Percentiles rank a stretch among this genome's conserved stretches.
Conservation (phyloP, 768 basidiomycete species). For the Mycena leptocephala region DNA sequence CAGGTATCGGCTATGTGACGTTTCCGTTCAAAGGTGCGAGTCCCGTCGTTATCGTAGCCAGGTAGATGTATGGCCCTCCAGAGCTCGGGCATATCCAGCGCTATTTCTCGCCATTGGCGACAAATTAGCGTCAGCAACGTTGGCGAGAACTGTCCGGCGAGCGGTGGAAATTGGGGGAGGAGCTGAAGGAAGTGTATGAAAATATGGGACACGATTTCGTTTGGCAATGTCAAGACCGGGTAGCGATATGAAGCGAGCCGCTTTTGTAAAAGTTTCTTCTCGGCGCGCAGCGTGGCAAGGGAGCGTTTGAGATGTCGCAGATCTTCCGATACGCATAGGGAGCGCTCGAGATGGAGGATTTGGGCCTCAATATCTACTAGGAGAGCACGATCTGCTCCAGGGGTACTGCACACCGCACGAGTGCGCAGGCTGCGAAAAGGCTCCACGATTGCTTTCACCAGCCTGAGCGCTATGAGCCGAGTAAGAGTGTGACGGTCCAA, state of each 20-base stretch:
- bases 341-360: neutral
- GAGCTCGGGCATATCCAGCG: neutral
- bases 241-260: neutral
- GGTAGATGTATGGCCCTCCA: neutral
- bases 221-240: neutral
- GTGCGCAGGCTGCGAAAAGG: no score
- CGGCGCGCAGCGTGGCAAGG: neutral
- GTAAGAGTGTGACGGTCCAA: no score
- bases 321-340: no score
- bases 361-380: neutral
- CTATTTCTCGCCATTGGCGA: neutral
- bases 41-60: no score
- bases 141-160: neutral
- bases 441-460: no score
- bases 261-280: neutral
- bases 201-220: neutral
- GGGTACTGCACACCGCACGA: neutral
- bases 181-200: neutral
- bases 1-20: neutral
- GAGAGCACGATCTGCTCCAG: neutral
- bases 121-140: neutral
- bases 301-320: no score
- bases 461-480: no score
- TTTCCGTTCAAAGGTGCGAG: neutral
- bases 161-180: no score